Percentiles rank a stretch among this genome's conserved stretches.
These are phyloP conservation scores for Cryptosporidium sp. DNA, from an alignment of 169 alveolate species.

Conservation along the genomic window DNA sequence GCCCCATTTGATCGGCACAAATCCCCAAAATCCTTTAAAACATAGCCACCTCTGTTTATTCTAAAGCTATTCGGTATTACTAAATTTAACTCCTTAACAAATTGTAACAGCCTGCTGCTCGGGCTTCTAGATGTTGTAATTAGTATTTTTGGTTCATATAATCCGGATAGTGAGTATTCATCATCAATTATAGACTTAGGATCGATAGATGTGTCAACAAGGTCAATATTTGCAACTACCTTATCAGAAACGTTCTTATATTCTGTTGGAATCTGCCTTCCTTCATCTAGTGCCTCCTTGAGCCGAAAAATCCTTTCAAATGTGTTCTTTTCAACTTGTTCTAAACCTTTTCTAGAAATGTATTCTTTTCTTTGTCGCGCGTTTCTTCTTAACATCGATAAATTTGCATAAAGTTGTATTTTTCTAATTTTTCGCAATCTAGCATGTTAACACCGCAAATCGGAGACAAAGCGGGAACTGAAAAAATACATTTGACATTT, in stretches of 20 bases:
- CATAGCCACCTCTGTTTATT: conserved; percentile 96
- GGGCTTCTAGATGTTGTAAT: conserved; percentile 98
- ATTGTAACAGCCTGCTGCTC: conserved; percentile 92
- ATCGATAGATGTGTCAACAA: conserved; percentile 88
- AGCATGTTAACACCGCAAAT: conserved; percentile 2
- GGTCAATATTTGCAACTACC: conserved; percentile 84
- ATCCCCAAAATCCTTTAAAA: conserved; percentile 93
- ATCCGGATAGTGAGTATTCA: conserved; percentile 89
- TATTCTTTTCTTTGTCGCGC: conserved; percentile 96
- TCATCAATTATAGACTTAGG: conserved; percentile 91
- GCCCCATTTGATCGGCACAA: conserved; percentile 93
- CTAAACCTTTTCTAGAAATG: conserved; percentile 90
- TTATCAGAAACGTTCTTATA: conserved; percentile 84
- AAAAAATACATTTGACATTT: not conserved
- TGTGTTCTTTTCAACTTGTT: conserved; percentile 88
- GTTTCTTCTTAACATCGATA: conserved; percentile 91
- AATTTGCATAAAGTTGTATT: not conserved
- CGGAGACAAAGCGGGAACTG: conserved; percentile 71
- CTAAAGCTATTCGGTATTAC: conserved; percentile 95
- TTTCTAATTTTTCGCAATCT: not conserved
- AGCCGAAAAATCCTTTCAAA: conserved; percentile 87
- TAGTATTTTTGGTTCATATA: conserved; percentile 93
- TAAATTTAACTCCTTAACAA: conserved; percentile 95
- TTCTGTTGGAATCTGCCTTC: conserved; percentile 89
- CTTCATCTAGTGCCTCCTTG: conserved; percentile 89